These are phyloP conservation scores for Collybia mongolica DNA, from an alignment of 768 basidiomycete genomes.

Conservation along the genomic window DNA sequence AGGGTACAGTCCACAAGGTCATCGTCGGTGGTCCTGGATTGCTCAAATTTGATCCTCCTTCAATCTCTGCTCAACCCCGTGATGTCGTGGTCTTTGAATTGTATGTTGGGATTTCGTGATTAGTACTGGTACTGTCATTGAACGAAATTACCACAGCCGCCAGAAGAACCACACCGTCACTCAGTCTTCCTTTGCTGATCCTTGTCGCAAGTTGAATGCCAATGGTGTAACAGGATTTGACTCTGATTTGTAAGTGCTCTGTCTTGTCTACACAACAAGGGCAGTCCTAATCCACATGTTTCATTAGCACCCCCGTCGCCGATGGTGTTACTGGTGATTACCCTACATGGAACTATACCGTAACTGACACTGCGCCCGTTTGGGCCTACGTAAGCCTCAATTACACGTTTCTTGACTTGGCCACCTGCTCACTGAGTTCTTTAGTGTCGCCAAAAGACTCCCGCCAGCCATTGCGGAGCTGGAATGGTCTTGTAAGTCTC, in stretches of 20 bases:
- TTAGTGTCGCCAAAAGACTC: slow-evolving; percentile 39
- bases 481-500: slow-evolving; percentile 52
- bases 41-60: slow-evolving; percentile 50
- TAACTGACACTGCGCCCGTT: slow-evolving; percentile 56
- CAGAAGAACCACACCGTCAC: slow-evolving; percentile 70
- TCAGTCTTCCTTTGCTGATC: slow-evolving; percentile 59
- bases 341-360: slow-evolving; percentile 56
- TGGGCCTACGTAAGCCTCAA: slow-evolving; percentile 50
- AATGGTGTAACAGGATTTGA: slow-evolving; percentile 47
- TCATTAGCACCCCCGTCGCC: slow-evolving; percentile 36
- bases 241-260: slow-evolving; percentile 50
- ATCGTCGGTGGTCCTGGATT: slow-evolving; percentile 50
- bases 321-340: slow-evolving; percentile 37
- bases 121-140: neutral
- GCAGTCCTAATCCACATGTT: neutral
- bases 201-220: slow-evolving; percentile 46
- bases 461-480: slow-evolving; percentile 44
- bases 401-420: neutral
- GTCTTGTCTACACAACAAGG: neutral
- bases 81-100: slow-evolving; percentile 63
- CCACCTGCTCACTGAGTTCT: slow-evolving; percentile 5
- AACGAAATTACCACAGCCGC: slow-evolving; percentile 33
- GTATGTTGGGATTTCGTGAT: slow-evolving; percentile 27
- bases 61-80: slow-evolving; percentile 46
- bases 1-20: slow-evolving; percentile 50